Evolutionary conservation across 805 yeast species (phyloP).

Genomic region (Clavispora fructus): DNA sequence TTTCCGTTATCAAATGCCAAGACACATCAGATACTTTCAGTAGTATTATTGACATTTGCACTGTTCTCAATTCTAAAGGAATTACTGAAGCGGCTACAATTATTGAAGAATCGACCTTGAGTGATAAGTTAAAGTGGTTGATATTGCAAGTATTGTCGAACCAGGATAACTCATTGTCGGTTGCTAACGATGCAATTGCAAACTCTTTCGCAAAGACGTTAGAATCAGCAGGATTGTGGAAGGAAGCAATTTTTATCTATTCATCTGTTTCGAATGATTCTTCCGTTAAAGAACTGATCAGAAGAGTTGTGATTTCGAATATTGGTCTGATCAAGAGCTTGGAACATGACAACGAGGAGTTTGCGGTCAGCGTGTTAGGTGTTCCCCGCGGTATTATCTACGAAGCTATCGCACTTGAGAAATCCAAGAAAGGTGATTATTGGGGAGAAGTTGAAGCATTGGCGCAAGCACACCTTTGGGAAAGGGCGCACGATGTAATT

Average conservation of each 20-base stretch:
- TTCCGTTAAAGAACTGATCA: conserved; percentile 38
- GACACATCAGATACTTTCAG: background rate
- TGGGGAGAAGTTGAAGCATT: conserved; percentile 58
- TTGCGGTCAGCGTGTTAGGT: conserved; percentile 33
- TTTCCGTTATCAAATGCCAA: background rate
- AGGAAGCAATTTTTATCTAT: conserved; percentile 59
- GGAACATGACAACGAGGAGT: conserved; percentile 24
- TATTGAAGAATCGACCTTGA: conserved; percentile 17
- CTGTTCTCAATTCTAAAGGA: conserved; percentile 3
- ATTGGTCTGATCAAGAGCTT: conserved; percentile 23
- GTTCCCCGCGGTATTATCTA: conserved; percentile 46
- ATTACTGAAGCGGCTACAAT: conserved; percentile 4
- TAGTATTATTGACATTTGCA: conserved; percentile 17
- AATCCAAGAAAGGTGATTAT: conserved; percentile 45
- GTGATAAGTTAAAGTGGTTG: conserved; percentile 48
- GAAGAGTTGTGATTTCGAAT: conserved; percentile 28
- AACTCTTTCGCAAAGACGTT: conserved; percentile 45
- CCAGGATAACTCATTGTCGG: background rate
- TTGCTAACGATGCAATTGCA: conserved; percentile 23
- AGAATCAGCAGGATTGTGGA: conserved; percentile 41
- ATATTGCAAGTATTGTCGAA: conserved; percentile 37
- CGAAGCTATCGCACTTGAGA: conserved; percentile 57
- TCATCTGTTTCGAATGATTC: conserved; percentile 51
- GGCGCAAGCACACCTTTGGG: conserved; percentile 53
- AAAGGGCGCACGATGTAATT: conserved; percentile 59